Evolutionary conservation across 129 eudicot species (phyloP).

Genomic region (Arctium minus): DNA sequence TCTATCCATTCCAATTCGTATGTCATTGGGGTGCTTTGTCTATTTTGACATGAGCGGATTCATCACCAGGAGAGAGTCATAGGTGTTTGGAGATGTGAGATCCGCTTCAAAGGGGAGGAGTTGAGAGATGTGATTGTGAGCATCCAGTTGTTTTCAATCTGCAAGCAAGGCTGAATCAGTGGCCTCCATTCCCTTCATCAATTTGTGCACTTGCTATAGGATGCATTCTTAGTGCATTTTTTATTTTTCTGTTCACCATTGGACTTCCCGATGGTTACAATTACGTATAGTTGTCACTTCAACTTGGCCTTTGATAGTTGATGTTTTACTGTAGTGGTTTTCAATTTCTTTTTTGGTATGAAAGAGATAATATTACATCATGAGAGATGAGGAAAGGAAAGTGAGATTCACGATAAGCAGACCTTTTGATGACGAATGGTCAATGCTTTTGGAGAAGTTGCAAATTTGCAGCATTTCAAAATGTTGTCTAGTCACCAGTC

Average conservation of each 20-base stretch:
- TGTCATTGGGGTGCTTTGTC: not conserved
- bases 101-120: not conserved
- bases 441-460: not conserved
- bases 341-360: not conserved
- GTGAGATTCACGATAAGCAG: not conserved
- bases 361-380: not conserved
- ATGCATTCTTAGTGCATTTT: not conserved
- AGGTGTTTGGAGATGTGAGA: conserved; percentile 1
- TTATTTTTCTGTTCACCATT: not conserved
- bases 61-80: not conserved
- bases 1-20: not conserved
- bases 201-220: not conserved
- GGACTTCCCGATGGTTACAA: not conserved
- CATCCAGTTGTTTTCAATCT: not conserved
- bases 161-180: not conserved
- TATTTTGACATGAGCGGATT: not conserved
- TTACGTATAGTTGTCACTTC: not conserved
- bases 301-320: not conserved
- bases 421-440: not conserved
- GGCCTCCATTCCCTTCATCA: not conserved
- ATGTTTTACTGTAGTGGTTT: not conserved
- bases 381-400: not conserved
- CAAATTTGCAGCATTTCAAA: not conserved
- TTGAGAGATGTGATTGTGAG: not conserved
- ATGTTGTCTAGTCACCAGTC: not conserved